Base-by-base conservation (phyloP, 1,139 yeast species). In the Arxiozyma telluris region DNA sequence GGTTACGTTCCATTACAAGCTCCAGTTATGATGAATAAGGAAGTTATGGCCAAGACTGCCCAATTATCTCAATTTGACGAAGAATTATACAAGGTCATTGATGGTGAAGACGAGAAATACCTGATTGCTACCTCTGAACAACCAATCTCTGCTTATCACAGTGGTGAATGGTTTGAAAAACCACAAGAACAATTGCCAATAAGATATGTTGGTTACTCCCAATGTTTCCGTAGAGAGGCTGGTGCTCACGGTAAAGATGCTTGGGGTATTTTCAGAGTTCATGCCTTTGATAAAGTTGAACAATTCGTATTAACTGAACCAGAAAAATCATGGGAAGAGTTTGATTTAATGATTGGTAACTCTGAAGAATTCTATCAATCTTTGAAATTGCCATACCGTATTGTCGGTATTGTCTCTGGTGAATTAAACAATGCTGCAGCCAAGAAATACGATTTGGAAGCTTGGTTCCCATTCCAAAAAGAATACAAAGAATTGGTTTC, bases 201-300 rank as follows among this genome's bases (percentile, higher is more conserved):
- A 61, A 83, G 88, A 74, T 93, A 93, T 69, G 99, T 96, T 52
- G 99, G 99, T 65, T 93, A 85, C 77, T 90, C 98, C 39, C 87
- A 96, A 52, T 93, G 98, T 82, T 93, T 93, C 83, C 87, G 99
- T 75, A 88, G 98, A 76, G 99, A 93, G 77, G 98, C 99, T 57
- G 99, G 99, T 63, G 85, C 96, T 59, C 98, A 93, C 69, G 99
- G 99, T 73, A 93, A 93, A 74, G 99, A 93, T 70, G 98, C 99
- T 49, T 94, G 99, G 98, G 98, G 99, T 75, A 91, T 94, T 64
- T 93, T 93, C 83, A 85, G 99, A 75, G 98, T 93, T 56, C 99
- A 93, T 71, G 96, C 96, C 55, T 93, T 93, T 69, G 98, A 94
- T 76, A 93, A 93, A 76, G 89, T 93, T 67, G 99, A 93, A 77